Evolutionary conservation across 2,329 filamentous ascomycete genomes (phyloP), one percentile per base, ranked within the genome.

Genomic region (Xylariaceae sp.): DNA sequence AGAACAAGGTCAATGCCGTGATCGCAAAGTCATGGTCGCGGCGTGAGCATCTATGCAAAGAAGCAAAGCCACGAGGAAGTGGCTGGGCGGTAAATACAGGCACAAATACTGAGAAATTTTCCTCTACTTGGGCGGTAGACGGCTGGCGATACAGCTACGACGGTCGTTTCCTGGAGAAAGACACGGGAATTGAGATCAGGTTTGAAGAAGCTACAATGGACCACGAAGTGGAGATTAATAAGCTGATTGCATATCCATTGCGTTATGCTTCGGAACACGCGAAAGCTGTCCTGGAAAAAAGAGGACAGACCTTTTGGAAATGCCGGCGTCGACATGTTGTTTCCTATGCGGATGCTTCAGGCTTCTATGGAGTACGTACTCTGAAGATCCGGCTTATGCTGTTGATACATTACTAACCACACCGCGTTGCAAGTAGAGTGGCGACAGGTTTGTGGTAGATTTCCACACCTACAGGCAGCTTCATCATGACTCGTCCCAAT

Each of bases 371-470:
- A n/a, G n/a, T n/a, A n/a, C n/a, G n/a, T n/a, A n/a, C n/a, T n/a
- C n/a, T n/a, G n/a, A n/a, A n/a, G n/a, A n/a, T n/a, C n/a, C n/a
- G n/a, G n/a, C n/a, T n/a, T n/a, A n/a, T n/a, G n/a, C n/a, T n/a
- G n/a, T n/a, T n/a, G n/a, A n/a, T n/a, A n/a, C n/a, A n/a, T n/a
- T n/a, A n/a, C n/a, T n/a, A n/a, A n/a, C n/a, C n/a, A n/a, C n/a
- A n/a, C n/a, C n/a, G n/a, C n/a, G n/a, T n/a, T n/a, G n/a, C n/a
- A n/a, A n/a, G n/a, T 19, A 49, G 42, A 25, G 23, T 7, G 35
- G 37, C 6, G 37, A 47, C 22, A 34, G 45, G 12, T 54, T 49
- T 16, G 52, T 54, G 51, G 17, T 52, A 2, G 51, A 54, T 23
- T 49, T 49, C 21, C 8, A 37, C 2, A 52, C 49, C 5, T 52